phyloP scores from a whole-genome alignment of 2,329 filamentous ascomycete genomes.

The Paracamarosporium sp. region DNA sequence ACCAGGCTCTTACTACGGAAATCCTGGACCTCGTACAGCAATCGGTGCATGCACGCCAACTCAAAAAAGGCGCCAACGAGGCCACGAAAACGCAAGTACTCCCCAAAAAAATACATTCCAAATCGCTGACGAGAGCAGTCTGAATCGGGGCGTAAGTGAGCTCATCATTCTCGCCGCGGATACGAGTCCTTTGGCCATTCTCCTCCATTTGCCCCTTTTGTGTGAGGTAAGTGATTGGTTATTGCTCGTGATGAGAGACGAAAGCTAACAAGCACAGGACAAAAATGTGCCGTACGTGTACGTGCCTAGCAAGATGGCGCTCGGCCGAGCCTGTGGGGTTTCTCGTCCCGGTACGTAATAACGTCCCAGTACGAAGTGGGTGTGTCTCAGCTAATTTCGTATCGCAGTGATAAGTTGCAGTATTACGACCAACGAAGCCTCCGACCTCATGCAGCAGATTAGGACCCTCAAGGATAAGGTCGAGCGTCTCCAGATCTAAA shows the following conservation, averaged over 20 bases:
- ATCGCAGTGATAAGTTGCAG: slow-evolving; percentile 48
- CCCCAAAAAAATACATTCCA: background rate
- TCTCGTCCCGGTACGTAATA: too few relatives aligned
- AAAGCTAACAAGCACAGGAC: slow-evolving; percentile 84
- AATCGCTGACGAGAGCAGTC: slow-evolving; percentile 63
- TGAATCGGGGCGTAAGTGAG: slow-evolving; percentile 90
- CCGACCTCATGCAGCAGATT: slow-evolving; percentile 86
- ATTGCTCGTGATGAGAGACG: too few relatives aligned
- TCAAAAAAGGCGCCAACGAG: slow-evolving; percentile 57
- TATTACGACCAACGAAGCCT: slow-evolving; percentile 73
- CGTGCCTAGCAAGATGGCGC: slow-evolving; percentile 81
- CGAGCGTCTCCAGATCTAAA: slow-evolving; percentile 88
- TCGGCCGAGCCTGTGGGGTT: slow-evolving; percentile 64
- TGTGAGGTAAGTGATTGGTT: slow-evolving; percentile 45
- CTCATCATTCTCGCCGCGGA: slow-evolving; percentile 84
- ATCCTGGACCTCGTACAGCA: slow-evolving; percentile 51
- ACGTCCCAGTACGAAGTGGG: too few relatives aligned
- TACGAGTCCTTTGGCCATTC: slow-evolving; percentile 82
- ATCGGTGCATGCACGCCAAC: slow-evolving; percentile 38
- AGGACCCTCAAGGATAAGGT: slow-evolving; percentile 91
- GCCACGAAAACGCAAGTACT: background rate
- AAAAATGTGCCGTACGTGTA: slow-evolving; percentile 63
- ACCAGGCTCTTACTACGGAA: slow-evolving; percentile 57
- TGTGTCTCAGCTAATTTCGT: too few relatives aligned
- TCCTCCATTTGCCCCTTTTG: slow-evolving; percentile 73